phyloP scores from a whole-genome alignment of 2,329 filamentous ascomycete genomes.

The Trichoderma atrobrunneum region DNA sequence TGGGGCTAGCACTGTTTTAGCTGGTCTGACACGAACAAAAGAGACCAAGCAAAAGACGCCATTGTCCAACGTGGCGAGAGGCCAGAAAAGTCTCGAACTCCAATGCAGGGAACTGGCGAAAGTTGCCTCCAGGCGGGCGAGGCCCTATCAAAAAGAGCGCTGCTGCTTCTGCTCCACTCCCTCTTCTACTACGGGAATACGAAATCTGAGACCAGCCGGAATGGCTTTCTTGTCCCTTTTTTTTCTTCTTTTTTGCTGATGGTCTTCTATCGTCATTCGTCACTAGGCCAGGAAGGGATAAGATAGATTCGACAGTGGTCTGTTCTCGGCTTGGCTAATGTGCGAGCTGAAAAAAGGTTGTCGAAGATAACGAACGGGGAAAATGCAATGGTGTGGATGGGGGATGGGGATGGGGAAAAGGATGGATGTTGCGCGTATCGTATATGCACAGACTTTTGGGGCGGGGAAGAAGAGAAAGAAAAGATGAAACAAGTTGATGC shows the following conservation, averaged over 20 bases:
- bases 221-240: background rate
- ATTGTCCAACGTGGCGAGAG: background rate
- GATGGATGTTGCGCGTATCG: background rate
- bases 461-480: background rate
- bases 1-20: background rate
- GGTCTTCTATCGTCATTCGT: background rate
- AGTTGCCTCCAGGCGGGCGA: background rate
- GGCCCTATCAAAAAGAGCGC: background rate
- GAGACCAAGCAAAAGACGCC: slow-evolving; percentile 3
- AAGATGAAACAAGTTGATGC: background rate
- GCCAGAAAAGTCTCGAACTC: background rate
- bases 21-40: background rate
- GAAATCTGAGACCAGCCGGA: background rate
- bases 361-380: background rate
- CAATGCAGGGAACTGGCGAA: background rate
- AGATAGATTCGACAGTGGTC: background rate
- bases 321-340: background rate
- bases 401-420: background rate
- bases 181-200: background rate
- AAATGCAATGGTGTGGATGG: background rate
- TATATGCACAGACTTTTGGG: background rate
- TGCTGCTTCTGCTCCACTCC: background rate
- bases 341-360: background rate
- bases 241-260: background rate
- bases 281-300: background rate